A percentile compares a stretch with the other conserved stretches of the same genome.
These are phyloP conservation scores for Saccharomycopsis malanga DNA, from an alignment of 805 yeast genomes.

Conservation along the genomic window DNA sequence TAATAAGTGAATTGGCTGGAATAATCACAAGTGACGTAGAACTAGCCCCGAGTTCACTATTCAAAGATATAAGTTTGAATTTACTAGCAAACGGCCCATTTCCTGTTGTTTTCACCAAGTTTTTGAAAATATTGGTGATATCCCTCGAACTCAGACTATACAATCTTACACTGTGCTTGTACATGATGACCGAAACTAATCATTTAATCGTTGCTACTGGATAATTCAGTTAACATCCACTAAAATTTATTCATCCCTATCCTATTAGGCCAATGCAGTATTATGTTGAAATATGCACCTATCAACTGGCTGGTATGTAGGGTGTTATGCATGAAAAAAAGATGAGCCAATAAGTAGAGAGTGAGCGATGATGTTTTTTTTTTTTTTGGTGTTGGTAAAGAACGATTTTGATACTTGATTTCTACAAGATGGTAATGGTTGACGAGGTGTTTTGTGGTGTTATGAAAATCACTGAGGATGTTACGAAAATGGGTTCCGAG, in stretches of 20 bases:
- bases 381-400: too few relatives aligned
- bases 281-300: too few relatives aligned
- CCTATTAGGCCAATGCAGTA: too few relatives aligned
- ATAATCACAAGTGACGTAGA: background rate
- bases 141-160: background rate
- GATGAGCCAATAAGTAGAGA: too few relatives aligned
- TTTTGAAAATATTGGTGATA: slow-evolving; percentile 6
- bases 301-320: too few relatives aligned
- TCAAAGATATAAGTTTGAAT: background rate
- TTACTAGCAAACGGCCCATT: slow-evolving; percentile 17
- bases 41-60: slow-evolving; percentile 1
- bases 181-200: background rate
- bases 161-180: background rate
- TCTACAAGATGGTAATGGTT: too few relatives aligned
- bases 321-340: too few relatives aligned
- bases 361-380: too few relatives aligned
- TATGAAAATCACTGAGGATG: too few relatives aligned
- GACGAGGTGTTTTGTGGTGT: too few relatives aligned
- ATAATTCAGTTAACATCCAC: background rate
- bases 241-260: background rate
- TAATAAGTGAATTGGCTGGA: slow-evolving; percentile 3
- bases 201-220: background rate
- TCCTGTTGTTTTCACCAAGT: slow-evolving; percentile 17
- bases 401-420: too few relatives aligned
- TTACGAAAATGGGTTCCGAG: too few relatives aligned